Base-by-base conservation (phyloP, 1,284 basidiomycete genomes). In the Apiotrichum brassicae region DNA sequence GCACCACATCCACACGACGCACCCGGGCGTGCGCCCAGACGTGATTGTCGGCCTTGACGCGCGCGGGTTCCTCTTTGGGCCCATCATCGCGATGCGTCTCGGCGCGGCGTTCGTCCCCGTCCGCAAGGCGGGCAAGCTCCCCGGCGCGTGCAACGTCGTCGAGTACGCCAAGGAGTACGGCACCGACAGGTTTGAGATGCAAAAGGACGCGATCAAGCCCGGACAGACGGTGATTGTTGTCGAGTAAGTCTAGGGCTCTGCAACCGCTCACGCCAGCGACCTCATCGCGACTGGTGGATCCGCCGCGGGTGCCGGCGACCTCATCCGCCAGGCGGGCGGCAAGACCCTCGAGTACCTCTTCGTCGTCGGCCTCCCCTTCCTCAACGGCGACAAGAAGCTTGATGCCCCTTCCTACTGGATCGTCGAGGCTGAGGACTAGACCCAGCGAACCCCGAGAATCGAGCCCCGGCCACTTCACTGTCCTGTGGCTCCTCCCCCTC, bases 221-320 rank as follows among this genome's bases (percentile, higher is more conserved):
- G 89, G 89, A 28, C 85, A 94, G 68, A 87, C 78, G 49, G 90
- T 93, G 25, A 73, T 99, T 35, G 79, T 98, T 41, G 79, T 99
- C 26, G 95, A 99, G 72, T 73, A 55, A 63, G 72, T 70, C 2
- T 6, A n/a, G n/a, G n/a, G n/a, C n/a, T n/a, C n/a, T n/a, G n/a
- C n/a, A n/a, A n/a, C n/a, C n/a, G 41, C 51, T 57, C 24, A 54
- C 37, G 18, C 23, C 11, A 73, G 72, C 72, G 95, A 99, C 73
- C 78, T 99, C 33, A 92, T 99, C 57, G 95, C 95, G 0, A 98
- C 95, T 37, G 92, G 92, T 54, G 95, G 95, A 7, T 97, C 92
- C 16, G 95, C 95, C 4, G 84, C 83, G 58, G 93, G 93, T 2
- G 93, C 95, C 9, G 93, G 92, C 47, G 82, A 95, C 61, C 85